phyloP scores from a whole-genome alignment of 495 filamentous ascomycete species.

The Astrothelium subdiscretum region DNA sequence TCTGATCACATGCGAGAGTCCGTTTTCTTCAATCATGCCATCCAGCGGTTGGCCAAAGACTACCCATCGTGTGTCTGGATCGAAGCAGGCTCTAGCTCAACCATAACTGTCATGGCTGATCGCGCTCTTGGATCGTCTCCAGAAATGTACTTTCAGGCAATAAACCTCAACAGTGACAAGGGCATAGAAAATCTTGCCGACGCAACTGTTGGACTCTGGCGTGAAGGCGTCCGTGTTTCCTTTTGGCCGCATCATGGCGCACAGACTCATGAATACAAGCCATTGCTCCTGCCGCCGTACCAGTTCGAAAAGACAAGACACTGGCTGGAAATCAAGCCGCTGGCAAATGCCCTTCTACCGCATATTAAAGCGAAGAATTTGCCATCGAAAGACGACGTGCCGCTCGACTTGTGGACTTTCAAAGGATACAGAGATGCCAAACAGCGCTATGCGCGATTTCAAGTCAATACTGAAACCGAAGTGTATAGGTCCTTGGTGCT shows the following conservation, averaged over 20 bases:
- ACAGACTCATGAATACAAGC: slow-evolving; percentile 8
- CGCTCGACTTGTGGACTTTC: neutral
- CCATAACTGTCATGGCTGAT: slow-evolving; percentile 13
- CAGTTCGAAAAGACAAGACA: slow-evolving; percentile 10
- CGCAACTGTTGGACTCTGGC: slow-evolving; percentile 16
- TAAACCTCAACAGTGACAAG: neutral
- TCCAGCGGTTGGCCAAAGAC: slow-evolving; percentile 6
- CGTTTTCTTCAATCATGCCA: neutral
- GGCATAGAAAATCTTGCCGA: slow-evolving; percentile 2
- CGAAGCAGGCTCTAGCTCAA: slow-evolving; percentile 16
- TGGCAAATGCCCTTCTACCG: neutral
- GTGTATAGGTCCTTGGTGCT: slow-evolving; percentile 30
- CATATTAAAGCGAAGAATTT: neutral
- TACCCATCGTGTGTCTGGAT: slow-evolving; percentile 10
- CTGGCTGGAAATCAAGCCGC: slow-evolving; percentile 9
- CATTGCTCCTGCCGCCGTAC: slow-evolving; percentile 10
- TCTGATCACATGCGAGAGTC: neutral
- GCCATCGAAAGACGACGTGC: neutral
- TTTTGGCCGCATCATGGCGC: slow-evolving; percentile 14
- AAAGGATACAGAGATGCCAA: slow-evolving; percentile 28
- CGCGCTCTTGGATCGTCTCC: slow-evolving; percentile 1
- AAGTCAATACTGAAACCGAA: slow-evolving; percentile 35
- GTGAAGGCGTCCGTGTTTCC: slow-evolving; percentile 7
- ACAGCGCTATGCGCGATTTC: slow-evolving; percentile 29
- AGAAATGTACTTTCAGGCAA: slow-evolving; percentile 9